These are phyloP conservation scores for Kwoniella heveanensis DNA, from an alignment of 768 basidiomycete species.

Conservation along the genomic window DNA sequence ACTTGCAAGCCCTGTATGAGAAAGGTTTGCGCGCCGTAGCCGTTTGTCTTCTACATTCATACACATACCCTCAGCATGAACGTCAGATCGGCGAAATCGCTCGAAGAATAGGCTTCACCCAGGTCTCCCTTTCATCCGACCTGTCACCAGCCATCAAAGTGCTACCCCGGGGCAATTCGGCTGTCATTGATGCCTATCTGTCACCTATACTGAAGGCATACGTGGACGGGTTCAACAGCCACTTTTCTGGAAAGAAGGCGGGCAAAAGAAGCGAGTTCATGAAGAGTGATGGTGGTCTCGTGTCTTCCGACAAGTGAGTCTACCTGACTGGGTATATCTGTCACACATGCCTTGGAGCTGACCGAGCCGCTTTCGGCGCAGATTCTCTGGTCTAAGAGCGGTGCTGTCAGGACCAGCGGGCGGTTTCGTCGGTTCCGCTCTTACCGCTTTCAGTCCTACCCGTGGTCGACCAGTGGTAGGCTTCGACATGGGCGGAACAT, in stretches of 20 bases:
- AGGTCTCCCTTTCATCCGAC: slow-evolving; percentile 62
- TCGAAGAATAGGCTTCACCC: slow-evolving; percentile 71
- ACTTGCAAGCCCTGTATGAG: slow-evolving; percentile 72
- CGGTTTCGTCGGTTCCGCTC: slow-evolving; percentile 90
- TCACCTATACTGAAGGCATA: slow-evolving; percentile 43
- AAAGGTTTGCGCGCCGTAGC: slow-evolving; percentile 68
- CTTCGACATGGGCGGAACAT: slow-evolving; percentile 69
- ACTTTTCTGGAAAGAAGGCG: slow-evolving; percentile 40
- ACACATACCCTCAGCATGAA: slow-evolving; percentile 80
- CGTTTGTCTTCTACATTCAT: slow-evolving; percentile 45
- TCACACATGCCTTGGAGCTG: not conserved
- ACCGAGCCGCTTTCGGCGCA: slow-evolving; percentile 52
- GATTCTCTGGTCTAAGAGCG: slow-evolving; percentile 90
- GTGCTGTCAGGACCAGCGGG: slow-evolving; percentile 87
- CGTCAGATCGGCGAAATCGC: slow-evolving; percentile 71
- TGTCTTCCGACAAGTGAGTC: slow-evolving; percentile 38
- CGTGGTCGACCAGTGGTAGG: slow-evolving; percentile 77
- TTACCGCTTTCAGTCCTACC: slow-evolving; percentile 82
- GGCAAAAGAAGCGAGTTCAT: slow-evolving; percentile 64
- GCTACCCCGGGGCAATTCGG: slow-evolving; percentile 43
- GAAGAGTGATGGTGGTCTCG: slow-evolving; percentile 72
- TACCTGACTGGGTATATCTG: not conserved
- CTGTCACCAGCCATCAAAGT: slow-evolving; percentile 38
- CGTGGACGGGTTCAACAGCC: slow-evolving; percentile 40
- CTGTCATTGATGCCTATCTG: slow-evolving; percentile 48